phyloP scores from a whole-genome alignment of 2,329 filamentous ascomycete genomes.

The Cordyceps farinosa region DNA sequence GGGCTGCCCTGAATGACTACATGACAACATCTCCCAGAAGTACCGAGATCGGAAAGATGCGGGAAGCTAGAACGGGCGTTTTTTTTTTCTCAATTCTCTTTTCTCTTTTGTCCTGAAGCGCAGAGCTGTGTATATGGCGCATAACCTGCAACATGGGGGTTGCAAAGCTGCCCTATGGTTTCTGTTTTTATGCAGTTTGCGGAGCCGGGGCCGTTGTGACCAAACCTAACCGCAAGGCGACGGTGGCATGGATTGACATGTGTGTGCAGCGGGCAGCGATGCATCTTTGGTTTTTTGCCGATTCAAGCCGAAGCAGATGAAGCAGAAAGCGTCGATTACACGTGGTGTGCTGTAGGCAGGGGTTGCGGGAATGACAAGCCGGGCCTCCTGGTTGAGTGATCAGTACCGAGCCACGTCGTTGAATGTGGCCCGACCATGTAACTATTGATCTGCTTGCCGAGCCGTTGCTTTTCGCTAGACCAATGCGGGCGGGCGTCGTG shows the following conservation, averaged over 20 bases:
- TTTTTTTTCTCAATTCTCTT: not conserved
- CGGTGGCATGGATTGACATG: not conserved
- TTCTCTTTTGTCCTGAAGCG: not conserved
- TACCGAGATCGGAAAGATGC: conserved; percentile 18
- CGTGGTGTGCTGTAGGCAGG: not conserved
- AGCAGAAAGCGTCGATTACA: not conserved
- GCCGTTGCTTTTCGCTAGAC: not conserved
- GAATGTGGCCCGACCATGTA: not conserved
- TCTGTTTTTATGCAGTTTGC: not conserved
- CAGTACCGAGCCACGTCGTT: not conserved
- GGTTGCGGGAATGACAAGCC: not conserved
- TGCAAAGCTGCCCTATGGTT: too few relatives aligned
- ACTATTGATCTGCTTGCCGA: conserved; percentile 10
- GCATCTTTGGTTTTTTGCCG: not conserved
- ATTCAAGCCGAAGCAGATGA: not conserved
- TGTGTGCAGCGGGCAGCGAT: not conserved
- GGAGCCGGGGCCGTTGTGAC: not conserved
- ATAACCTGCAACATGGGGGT: not conserved
- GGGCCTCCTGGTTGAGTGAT: not conserved
- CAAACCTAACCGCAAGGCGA: not conserved
- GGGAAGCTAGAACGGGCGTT: not conserved
- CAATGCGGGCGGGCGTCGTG: not conserved
- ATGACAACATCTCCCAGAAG: not conserved
- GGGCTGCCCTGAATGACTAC: not conserved
- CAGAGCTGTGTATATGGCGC: not conserved